These are phyloP conservation scores for Phytophthora sojae DNA, from an alignment of 352 stramenopile species.

Conservation along the genomic window DNA sequence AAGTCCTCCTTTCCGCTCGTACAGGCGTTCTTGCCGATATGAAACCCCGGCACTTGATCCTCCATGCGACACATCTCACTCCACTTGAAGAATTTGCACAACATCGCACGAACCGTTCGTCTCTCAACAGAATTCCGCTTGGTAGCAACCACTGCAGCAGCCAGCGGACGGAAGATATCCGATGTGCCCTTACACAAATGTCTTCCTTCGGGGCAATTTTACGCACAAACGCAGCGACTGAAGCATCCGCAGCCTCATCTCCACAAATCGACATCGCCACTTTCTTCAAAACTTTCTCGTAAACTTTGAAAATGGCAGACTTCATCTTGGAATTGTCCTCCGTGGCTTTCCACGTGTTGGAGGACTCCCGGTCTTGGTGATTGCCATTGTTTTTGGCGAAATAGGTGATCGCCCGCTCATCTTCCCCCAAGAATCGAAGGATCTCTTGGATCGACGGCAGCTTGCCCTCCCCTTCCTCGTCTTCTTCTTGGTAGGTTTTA, in stretches of 20 bases:
- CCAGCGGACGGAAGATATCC: not conserved
- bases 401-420: not conserved
- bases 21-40: not conserved
- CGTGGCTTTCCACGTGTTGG: not conserved
- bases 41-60: conserved; percentile 3
- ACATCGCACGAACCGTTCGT: conserved; percentile 4
- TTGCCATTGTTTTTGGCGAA: not conserved
- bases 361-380: not conserved
- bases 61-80: conserved; percentile 16
- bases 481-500: conserved; percentile 10
- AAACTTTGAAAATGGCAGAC: not conserved
- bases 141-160: not conserved
- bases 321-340: not conserved
- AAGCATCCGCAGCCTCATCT: not conserved
- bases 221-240: conserved; percentile 4
- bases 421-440: conserved; percentile 10
- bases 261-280: conserved; percentile 1
- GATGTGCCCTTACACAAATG: not conserved
- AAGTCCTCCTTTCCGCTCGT: not conserved
- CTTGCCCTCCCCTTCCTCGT: not conserved
- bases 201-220: conserved; percentile 1
- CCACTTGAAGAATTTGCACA: conserved; percentile 12
- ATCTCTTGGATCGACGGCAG: not conserved
- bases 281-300: conserved; percentile 1
- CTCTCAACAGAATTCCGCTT: conserved; percentile 1